A percentile compares a stretch with the other conserved stretches of the same genome.
Evolutionary conservation across 345 rosid genomes (phyloP).

Genomic region (Lagerstroemia speciosa): DNA sequence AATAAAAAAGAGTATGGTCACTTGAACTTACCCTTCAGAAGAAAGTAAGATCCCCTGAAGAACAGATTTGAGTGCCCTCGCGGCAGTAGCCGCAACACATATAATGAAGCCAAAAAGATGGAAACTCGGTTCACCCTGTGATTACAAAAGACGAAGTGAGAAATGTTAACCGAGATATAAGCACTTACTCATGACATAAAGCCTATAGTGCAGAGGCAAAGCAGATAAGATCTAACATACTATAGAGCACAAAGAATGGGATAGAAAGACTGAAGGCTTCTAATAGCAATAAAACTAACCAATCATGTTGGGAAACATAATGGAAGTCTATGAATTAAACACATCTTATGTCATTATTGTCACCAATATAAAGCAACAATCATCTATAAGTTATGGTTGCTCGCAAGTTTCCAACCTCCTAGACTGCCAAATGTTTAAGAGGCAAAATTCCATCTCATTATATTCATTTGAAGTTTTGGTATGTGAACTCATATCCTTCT

Average conservation of each 20-base stretch:
- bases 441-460: background rate
- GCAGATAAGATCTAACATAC: background rate
- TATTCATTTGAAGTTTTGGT: background rate
- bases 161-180: background rate
- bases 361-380: background rate
- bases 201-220: constrained; percentile 1
- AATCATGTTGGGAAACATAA: no score
- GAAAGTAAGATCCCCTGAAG: constrained; percentile 96
- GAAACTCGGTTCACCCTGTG: constrained; percentile 94
- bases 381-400: background rate
- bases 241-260: background rate
- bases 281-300: background rate
- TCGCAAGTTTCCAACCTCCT: background rate
- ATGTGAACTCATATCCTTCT: no score
- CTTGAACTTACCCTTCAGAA: constrained; percentile 74
- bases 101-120: constrained; percentile 93
- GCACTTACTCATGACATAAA: constrained; percentile 6
- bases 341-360: background rate
- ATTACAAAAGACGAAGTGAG: constrained; percentile 8
- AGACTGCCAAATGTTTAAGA: background rate
- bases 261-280: background rate
- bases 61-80: constrained; percentile 96
- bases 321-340: background rate
- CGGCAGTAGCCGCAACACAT: constrained; percentile 91
- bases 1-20: background rate